phyloP scores from a whole-genome alignment of 164 flowering plant genomes.

The grape (Vitis vinifera) region ASM3070453v1 NC_081817.1:6115001-6115500 shows the following conservation, averaged over 20 bases:
- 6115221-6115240: slow-evolving; percentile 97
- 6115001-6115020: background rate
- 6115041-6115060: slow-evolving; percentile 96
- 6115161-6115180: slow-evolving; percentile 94
- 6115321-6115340: slow-evolving; percentile 62
- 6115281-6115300: slow-evolving; percentile 89
- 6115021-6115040: background rate
- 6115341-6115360: slow-evolving; percentile 36
- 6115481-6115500: background rate
- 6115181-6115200: slow-evolving; percentile 99
- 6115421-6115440: background rate
- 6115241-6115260: slow-evolving; percentile 96
- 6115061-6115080: slow-evolving; percentile 96
- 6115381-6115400: background rate
- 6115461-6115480: too few relatives aligned
- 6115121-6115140: slow-evolving; percentile 98
- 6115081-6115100: slow-evolving; percentile 95
- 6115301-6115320: slow-evolving; percentile 86
- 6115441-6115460: too few relatives aligned
- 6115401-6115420: background rate
- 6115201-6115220: slow-evolving; percentile 96
- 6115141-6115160: slow-evolving; percentile 97
- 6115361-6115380: background rate
- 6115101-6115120: slow-evolving; percentile 82
- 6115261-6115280: slow-evolving; percentile 81